A percentile compares a stretch with the other conserved stretches of the same genome.
These are phyloP conservation scores for Zygnema cylindricum DNA, from an alignment of 139 green algal genomes.

Conservation along the genomic window DNA sequence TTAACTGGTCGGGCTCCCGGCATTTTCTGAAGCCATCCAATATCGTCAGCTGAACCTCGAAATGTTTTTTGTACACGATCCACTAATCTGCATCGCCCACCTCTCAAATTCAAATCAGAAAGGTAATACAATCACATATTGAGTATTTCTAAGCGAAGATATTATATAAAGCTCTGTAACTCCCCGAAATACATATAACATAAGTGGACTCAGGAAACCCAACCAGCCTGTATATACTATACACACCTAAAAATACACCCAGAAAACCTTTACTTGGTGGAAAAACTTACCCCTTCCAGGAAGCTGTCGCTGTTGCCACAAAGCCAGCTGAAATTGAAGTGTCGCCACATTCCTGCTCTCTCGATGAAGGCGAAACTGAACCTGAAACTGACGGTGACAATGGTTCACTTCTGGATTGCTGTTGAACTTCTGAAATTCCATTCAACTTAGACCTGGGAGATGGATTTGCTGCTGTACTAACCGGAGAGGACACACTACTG, in stretches of 20 bases:
- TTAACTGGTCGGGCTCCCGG: conserved; percentile 8
- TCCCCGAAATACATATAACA: too few species aligned
- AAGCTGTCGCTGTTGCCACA: background rate
- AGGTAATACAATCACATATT: background rate
- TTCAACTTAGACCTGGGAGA: too few species aligned
- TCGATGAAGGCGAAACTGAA: too few species aligned
- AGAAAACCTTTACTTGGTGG: background rate
- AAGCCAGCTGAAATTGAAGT: too few species aligned
- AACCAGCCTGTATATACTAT: background rate
- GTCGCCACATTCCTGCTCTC: too few species aligned
- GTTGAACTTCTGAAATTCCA: too few species aligned
- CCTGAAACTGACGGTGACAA: too few species aligned
- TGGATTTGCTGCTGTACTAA: too few species aligned
- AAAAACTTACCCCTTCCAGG: background rate
- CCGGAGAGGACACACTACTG: too few species aligned
- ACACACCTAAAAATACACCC: too few species aligned
- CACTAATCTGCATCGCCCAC: conserved; percentile 16
- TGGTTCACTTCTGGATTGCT: too few species aligned
- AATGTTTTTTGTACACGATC: conserved; percentile 12
- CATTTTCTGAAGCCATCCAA: conserved; percentile 22
- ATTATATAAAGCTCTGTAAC: too few species aligned
- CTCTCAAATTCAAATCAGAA: background rate
- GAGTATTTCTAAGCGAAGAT: background rate
- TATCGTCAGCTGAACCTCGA: conserved; percentile 28
- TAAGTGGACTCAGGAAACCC: background rate